Conservation (phyloP, 768 basidiomycete genomes). For the Hygrophorus pudorinus region DNA sequence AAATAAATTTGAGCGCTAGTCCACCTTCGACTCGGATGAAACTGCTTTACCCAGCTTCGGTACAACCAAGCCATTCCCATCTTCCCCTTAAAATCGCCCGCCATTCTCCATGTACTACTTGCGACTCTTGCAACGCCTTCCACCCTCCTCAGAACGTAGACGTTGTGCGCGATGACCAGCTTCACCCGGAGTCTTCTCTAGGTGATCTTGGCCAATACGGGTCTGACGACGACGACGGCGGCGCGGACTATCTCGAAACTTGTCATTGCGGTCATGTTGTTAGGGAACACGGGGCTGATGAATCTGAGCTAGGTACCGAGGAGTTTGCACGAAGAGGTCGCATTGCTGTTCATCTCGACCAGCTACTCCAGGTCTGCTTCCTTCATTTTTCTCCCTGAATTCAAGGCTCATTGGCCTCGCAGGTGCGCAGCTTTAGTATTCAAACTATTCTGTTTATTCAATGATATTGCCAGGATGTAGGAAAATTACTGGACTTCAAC, state of each 20-base stretch:
- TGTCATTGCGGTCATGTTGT: constrained; percentile 68
- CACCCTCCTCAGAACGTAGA: constrained; percentile 50
- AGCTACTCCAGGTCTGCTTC: constrained; percentile 61
- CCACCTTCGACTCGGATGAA: constrained; percentile 36
- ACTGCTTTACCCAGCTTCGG: constrained; percentile 57
- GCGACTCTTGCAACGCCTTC: constrained; percentile 59
- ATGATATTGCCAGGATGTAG: constrained; percentile 45
- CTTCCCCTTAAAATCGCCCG: constrained; percentile 74
- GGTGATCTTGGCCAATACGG: constrained; percentile 54
- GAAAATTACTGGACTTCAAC: constrained; percentile 69
- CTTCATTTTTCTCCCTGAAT: constrained; percentile 5
- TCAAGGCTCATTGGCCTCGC: constrained; percentile 6
- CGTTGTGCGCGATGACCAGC: constrained; percentile 46
- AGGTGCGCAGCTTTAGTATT: neutral
- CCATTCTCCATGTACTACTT: constrained; percentile 62
- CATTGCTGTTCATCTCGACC: constrained; percentile 73
- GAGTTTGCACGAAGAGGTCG: constrained; percentile 67
- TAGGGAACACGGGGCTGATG: constrained; percentile 57
- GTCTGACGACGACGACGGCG: constrained; percentile 55
- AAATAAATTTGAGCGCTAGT: too few species aligned
- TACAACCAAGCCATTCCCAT: constrained; percentile 38
- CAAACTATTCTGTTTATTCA: neutral
- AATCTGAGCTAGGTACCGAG: constrained; percentile 39
- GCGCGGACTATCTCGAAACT: constrained; percentile 40
- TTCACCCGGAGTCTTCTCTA: constrained; percentile 35